Conservation (phyloP, 768 basidiomycete species). For the Leucosporidium creatinivorum region DNA sequence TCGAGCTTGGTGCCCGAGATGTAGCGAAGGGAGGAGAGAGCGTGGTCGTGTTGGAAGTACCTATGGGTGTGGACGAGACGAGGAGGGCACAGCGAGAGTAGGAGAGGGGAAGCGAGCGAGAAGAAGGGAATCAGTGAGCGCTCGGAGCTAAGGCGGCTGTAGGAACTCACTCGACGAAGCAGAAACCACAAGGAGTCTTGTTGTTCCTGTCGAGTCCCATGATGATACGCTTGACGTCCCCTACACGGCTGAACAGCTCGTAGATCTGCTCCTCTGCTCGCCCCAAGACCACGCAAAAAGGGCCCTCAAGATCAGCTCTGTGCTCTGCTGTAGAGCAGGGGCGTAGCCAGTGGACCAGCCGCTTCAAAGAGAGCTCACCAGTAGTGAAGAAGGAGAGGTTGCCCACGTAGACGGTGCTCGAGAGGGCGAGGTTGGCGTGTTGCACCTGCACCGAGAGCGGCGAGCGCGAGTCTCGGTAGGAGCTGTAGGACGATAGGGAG, state of each 20-base stretch:
- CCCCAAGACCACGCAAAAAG: slow-evolving; percentile 72
- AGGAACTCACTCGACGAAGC: slow-evolving; percentile 63
- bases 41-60: slow-evolving; percentile 90
- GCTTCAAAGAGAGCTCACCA: slow-evolving; percentile 7
- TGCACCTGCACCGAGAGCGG: slow-evolving; percentile 9
- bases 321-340: background rate
- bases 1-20: slow-evolving; percentile 97
- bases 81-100: too few species aligned
- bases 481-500: slow-evolving; percentile 84
- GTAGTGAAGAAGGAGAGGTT: slow-evolving; percentile 39
- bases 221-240: slow-evolving; percentile 69
- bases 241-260: slow-evolving; percentile 60
- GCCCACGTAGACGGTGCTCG: slow-evolving; percentile 64
- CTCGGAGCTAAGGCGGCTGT: background rate
- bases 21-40: slow-evolving; percentile 83
- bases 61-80: too few species aligned
- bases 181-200: slow-evolving; percentile 90
- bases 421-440: slow-evolving; percentile 23
- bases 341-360: slow-evolving; percentile 8
- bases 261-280: slow-evolving; percentile 92
- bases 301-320: background rate
- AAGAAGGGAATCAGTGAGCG: background rate
- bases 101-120: background rate
- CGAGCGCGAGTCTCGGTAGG: slow-evolving; percentile 86
- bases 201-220: slow-evolving; percentile 90